Base-by-base conservation (phyloP, 2,329 filamentous ascomycete genomes). In the Thelonectria discophora region DNA sequence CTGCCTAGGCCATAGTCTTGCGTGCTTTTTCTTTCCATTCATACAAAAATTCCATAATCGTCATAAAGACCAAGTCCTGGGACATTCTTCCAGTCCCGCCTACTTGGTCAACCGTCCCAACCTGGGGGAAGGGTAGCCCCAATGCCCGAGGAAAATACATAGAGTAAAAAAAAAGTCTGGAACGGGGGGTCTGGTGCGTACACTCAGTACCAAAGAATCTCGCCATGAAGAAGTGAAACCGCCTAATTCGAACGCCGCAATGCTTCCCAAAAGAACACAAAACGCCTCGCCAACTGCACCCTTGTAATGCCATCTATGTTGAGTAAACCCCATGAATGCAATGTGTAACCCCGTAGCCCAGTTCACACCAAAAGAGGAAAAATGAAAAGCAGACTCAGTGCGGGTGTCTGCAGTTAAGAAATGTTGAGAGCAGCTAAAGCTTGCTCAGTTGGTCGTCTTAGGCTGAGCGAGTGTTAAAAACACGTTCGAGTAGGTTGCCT, bases 191-290 rank as follows among this genome's bases (percentile, higher is more conserved):
- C 61, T 54, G 66, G 66, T 72, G 65, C 67, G 66, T 69, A 70
- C 70, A 73, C 66, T 27, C 65, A 68, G 63, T 58, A 64, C 65
- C 60, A 69, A 30, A 69, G 42, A 63, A 58, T 65, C 64, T 69
- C 59, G 59, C 58, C 55, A 61, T 63, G 58, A 52, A 65, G 66
- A 21, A 61, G 18, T 24, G 27, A 27, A 27, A 47, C 34, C 34
- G 52, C 43, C 37, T 42, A 52, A 58, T 58, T 24, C 60, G 64
- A 64, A 43, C 30, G 57, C 45, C 45, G 4, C 34, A 51, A 61
- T 30, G 60, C 64, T 53, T 58, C 47, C 56, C 45, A 32, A 27
- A 62, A 53, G 9, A 55, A 53, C 57, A 62, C 51, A 55, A 30
- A 57, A 71, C 69, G 64, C 69, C 69, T 66, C 67, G 69, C 69